Evolutionary conservation across 2,329 filamentous ascomycete species (phyloP).

Genomic region (Pseudogymnoascus sp.): DNA sequence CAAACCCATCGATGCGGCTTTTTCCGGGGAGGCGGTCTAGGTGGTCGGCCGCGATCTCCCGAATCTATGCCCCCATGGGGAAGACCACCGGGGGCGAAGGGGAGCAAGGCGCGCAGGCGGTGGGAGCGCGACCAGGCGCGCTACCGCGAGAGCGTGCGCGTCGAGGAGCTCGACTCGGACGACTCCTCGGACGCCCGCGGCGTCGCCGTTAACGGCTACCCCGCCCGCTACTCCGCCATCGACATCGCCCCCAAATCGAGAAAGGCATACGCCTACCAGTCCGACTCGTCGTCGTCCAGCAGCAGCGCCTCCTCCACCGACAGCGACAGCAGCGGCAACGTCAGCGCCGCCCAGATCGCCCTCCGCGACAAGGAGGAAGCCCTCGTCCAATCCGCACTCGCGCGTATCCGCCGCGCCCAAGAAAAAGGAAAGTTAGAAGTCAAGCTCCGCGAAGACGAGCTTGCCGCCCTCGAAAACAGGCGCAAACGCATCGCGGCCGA

Average conservation of each 20-base stretch:
- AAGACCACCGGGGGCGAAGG: constrained; percentile 94
- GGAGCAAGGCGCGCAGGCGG: constrained; percentile 51
- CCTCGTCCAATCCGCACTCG: constrained; percentile 68
- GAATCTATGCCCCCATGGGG: constrained; percentile 88
- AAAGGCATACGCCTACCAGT: background rate
- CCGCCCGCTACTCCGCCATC: constrained; percentile 52
- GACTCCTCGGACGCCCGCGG: constrained; percentile 45
- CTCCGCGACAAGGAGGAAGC: constrained; percentile 62
- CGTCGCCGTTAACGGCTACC: constrained; percentile 49
- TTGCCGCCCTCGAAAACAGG: constrained; percentile 68
- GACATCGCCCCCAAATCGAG: constrained; percentile 40
- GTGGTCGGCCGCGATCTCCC: constrained; percentile 99
- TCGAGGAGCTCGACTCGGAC: constrained; percentile 61
- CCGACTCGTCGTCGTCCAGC: background rate
- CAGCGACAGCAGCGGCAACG: constrained; percentile 42
- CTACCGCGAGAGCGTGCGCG: constrained; percentile 39
- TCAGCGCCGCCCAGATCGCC: constrained; percentile 43
- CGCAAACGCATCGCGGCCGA: constrained; percentile 50
- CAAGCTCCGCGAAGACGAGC: constrained; percentile 68
- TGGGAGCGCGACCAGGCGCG: constrained; percentile 42
- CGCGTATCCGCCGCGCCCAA: constrained; percentile 71
- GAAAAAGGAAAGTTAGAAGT: constrained; percentile 71
- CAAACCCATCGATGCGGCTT: constrained; percentile 99
- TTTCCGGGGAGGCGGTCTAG: constrained; percentile 99
- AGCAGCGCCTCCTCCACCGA: background rate